phyloP scores from a whole-genome alignment of 345 rosid genomes.

The Salix koriyanagi region DNA sequence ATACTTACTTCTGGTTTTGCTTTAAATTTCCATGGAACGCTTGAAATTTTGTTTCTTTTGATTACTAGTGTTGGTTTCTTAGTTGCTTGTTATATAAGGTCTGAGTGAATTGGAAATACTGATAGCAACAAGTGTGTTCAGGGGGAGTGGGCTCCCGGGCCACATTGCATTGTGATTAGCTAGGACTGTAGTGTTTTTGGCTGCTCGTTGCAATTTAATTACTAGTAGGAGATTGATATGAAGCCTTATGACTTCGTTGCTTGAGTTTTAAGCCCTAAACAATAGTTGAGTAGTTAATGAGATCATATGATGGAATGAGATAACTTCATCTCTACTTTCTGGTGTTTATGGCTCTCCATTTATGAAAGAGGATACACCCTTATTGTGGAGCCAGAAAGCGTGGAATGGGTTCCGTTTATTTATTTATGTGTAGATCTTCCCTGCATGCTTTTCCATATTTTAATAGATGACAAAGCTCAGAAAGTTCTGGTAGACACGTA shows the following conservation, averaged over 20 bases:
- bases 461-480: background rate
- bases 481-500: background rate
- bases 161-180: background rate
- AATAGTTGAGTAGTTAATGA: background rate
- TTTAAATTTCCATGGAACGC: background rate
- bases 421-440: background rate
- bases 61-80: background rate
- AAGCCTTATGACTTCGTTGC: background rate
- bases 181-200: background rate
- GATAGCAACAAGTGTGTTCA: background rate
- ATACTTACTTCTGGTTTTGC: background rate
- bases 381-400: background rate
- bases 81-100: background rate
- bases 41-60: background rate
- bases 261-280: background rate
- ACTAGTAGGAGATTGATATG: background rate
- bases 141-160: background rate
- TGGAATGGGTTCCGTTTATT: background rate
- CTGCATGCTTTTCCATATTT: background rate
- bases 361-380: background rate
- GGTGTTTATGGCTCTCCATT: too few relatives aligned
- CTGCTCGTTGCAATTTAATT: background rate
- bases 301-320: background rate
- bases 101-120: background rate
- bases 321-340: background rate